Evolutionary conservation across 176 grass and related monocot species (phyloP).

Genomic region (Oryza glaberrima): DNA sequence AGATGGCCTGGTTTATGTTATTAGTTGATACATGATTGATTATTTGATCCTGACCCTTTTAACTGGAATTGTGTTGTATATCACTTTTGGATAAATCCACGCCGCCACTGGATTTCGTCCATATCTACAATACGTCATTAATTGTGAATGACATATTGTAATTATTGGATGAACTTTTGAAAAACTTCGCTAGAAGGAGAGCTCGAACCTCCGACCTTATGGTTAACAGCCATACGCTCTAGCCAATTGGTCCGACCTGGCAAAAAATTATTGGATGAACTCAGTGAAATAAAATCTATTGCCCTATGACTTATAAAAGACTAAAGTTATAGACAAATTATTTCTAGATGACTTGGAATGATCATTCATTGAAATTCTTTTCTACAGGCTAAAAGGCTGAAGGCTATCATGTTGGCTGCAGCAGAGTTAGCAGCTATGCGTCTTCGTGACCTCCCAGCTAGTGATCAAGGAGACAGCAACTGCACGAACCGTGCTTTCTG

Average conservation of each 20-base stretch:
- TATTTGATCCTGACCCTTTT: not conserved
- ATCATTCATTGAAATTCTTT: constrained; percentile 11
- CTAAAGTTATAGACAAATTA: not conserved
- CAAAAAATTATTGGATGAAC: not conserved
- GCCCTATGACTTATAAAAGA: not conserved
- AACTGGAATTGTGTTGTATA: not conserved
- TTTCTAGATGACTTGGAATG: constrained; percentile 23
- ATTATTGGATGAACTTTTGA: not conserved
- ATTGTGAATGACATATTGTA: not conserved
- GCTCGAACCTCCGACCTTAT: no score
- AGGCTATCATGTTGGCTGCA: constrained; percentile 78
- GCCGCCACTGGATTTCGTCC: not conserved
- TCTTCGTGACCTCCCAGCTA: constrained; percentile 68
- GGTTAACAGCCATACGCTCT: no score
- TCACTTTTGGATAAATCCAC: not conserved
- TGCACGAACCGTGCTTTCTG: constrained; percentile 64
- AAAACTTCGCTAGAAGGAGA: no score
- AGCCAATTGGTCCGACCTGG: no score
- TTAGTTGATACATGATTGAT: not conserved
- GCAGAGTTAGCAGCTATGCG: constrained; percentile 84
- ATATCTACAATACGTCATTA: not conserved
- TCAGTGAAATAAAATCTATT: not conserved
- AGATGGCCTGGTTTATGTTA: constrained; percentile 27
- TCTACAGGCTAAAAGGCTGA: constrained; percentile 72
- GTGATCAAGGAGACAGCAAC: constrained; percentile 40